phyloP scores from a whole-genome alignment of 495 filamentous ascomycete genomes.

The Aspergillus bertholletiae region DNA sequence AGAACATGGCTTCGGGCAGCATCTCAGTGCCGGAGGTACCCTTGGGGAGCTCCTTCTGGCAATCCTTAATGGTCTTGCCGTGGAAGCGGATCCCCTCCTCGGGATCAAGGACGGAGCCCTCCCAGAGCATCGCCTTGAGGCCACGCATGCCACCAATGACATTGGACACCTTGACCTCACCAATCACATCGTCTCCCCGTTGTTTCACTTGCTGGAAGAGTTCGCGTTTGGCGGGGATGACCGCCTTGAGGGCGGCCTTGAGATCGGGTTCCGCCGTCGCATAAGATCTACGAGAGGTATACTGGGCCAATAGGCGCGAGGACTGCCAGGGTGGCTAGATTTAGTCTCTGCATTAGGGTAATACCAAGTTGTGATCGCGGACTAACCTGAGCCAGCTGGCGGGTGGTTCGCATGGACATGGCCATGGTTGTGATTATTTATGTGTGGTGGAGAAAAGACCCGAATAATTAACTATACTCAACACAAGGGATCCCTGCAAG shows the following conservation, averaged over 20 bases:
- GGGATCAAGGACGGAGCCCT: slow-evolving; percentile 94
- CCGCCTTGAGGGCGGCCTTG: slow-evolving; percentile 75
- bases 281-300: slow-evolving; percentile 30
- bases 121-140: slow-evolving; percentile 97
- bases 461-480: neutral
- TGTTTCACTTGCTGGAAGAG: slow-evolving; percentile 87
- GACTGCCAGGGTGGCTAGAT: slow-evolving; percentile 9
- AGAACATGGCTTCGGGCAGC: slow-evolving; percentile 99
- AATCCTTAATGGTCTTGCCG: slow-evolving; percentile 96
- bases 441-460: slow-evolving; percentile 5
- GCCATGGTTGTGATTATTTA: slow-evolving; percentile 30
- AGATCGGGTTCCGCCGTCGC: slow-evolving; percentile 78
- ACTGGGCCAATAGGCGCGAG: slow-evolving; percentile 23
- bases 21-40: slow-evolving; percentile 94
- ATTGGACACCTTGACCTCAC: slow-evolving; percentile 91
- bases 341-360: slow-evolving; percentile 4
- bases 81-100: slow-evolving; percentile 98
- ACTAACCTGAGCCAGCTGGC: slow-evolving; percentile 39
- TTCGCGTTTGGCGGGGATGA: slow-evolving; percentile 89
- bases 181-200: slow-evolving; percentile 75
- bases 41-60: slow-evolving; percentile 89
- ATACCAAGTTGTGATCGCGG: neutral
- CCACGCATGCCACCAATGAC: slow-evolving; percentile 96
- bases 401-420: slow-evolving; percentile 35
- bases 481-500: no score